Evolutionary conservation across 805 yeast genomes (phyloP), one percentile per base, ranked within the genome.

Genomic region (Myxozyma neotropica): DNA sequence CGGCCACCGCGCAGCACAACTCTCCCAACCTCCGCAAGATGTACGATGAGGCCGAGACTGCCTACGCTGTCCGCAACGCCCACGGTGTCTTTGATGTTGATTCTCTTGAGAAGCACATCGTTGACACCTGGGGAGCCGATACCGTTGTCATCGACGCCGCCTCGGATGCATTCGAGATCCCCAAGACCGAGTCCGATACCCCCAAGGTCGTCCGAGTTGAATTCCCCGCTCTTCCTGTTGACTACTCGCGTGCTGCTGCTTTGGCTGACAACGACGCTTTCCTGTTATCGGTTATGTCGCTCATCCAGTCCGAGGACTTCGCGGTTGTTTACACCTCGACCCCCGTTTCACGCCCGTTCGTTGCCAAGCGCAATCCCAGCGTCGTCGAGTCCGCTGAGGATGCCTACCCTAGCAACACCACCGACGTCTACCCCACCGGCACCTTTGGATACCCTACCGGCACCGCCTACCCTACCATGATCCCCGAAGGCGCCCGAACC

Each of bases 131-230:
- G 72, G 75, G 78, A 35, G 86, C 88, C 1, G 75, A 77, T 53
- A 70, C 75, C 1, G 68, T 82, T 45, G 67, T 67, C 27, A 75
- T 80, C 10, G 74, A 75, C 4, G 75, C 78, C n/a, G 57, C 57
- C 35, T 42, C 75, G 3, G 83, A 79, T 5, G 75, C 77, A 12
- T 66, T 71, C 58, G 78, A 81, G 24, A 81, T 82, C 2, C 88
- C 87, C 71, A 77, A 81, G 39, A 96, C 89, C 69, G 77, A 82
- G 39, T 96, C 89, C 68, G 74, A 83, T 0, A 73, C 81, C 26
- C 83, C 82, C 23, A 77, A 95, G 62, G 79, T 89, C 12, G 81
- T 93, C 29, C 74, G 78, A 17, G 73, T 91, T 8, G 78, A 84
- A 39, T 78, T 87, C 59, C 80, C 83, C 1, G 76, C 74, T n/a